Conservation (phyloP, 257 asterid genomes). For the Solanum pimpinellifolium region DNA sequence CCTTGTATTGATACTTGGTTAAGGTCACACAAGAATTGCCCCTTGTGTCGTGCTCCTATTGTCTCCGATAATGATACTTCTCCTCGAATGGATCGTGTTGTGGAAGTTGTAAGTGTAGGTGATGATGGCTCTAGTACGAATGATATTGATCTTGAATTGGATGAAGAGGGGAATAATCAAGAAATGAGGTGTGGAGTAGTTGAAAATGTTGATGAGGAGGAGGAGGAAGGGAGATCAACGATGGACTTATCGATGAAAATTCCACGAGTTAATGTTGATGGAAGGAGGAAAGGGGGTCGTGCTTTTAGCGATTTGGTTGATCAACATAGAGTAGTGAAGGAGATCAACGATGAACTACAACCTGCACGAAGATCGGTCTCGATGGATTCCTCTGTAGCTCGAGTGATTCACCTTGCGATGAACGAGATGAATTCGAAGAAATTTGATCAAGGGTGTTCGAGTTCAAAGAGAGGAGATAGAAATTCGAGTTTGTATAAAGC, state of each 20-base stretch:
- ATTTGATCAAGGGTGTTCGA: slow-evolving; percentile 27
- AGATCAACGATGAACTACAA: slow-evolving; percentile 17
- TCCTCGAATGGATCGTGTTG: not conserved
- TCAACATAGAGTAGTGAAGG: slow-evolving; percentile 8
- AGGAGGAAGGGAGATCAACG: not conserved
- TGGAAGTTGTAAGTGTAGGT: not conserved
- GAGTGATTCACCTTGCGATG: slow-evolving; percentile 2
- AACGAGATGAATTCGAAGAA: not conserved
- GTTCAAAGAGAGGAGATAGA: not conserved
- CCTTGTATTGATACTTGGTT: slow-evolving; percentile 75
- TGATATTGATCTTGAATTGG: not conserved
- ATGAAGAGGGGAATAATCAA: not conserved
- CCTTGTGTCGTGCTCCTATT: slow-evolving; percentile 67
- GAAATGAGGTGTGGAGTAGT: not conserved
- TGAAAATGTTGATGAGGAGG: not conserved
- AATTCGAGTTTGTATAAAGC: slow-evolving; percentile 19
- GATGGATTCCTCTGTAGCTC: slow-evolving; percentile 34
- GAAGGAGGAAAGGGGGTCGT: slow-evolving; percentile 4
- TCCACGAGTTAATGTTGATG: not conserved
- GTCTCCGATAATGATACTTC: not conserved
- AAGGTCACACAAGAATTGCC: slow-evolving; percentile 66
- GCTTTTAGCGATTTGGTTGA: slow-evolving; percentile 38
- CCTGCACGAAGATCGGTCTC: slow-evolving; percentile 46
- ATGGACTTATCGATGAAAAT: not conserved
- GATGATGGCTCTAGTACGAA: not conserved